Evolutionary conservation across 2,329 filamentous ascomycete genomes (phyloP).

Genomic region (Penicillium italicum): DNA sequence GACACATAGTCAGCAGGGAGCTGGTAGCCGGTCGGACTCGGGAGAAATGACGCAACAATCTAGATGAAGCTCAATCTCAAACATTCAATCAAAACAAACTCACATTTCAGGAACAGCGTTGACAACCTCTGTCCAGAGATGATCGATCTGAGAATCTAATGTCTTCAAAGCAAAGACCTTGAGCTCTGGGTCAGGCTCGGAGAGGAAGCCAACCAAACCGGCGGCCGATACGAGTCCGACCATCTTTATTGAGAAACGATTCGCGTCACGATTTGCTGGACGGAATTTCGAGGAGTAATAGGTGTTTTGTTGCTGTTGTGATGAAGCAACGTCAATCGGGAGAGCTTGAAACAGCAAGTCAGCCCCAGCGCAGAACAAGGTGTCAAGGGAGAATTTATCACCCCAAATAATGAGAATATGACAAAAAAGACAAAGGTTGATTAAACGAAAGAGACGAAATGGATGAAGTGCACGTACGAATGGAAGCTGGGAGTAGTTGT

Average conservation of each 20-base stretch:
- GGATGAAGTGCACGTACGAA: conserved; percentile 23
- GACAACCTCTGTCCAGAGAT: conserved; percentile 96
- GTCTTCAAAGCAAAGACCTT: conserved; percentile 93
- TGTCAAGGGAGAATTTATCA: not conserved
- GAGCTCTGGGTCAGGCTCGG: conserved; percentile 90
- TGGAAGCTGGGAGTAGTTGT: conserved; percentile 25
- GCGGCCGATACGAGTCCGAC: conserved; percentile 90
- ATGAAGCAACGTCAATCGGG: conserved; percentile 33
- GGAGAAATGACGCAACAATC: conserved; percentile 3
- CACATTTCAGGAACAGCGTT: conserved; percentile 91
- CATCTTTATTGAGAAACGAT: conserved; percentile 55
- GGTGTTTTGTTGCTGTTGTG: conserved; percentile 26
- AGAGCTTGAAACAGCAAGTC: conserved; percentile 26
- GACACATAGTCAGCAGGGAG: conserved; percentile 15
- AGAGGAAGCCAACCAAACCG: conserved; percentile 90
- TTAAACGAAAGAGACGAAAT: conserved; percentile 20
- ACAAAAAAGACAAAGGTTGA: conserved; percentile 9
- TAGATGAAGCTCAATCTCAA: not conserved
- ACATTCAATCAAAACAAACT: conserved; percentile 33
- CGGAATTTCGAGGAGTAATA: conserved; percentile 11
- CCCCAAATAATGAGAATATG: conserved; percentile 7
- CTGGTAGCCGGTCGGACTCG: conserved; percentile 1
- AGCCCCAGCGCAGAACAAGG: conserved; percentile 17
- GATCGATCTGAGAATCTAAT: conserved; percentile 93
- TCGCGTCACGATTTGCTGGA: conserved; percentile 10